A percentile compares a stretch with the other conserved stretches of the same genome.
phyloP scores from a whole-genome alignment of 495 filamentous ascomycete species.

The Sphaerosporella brunnea region DNA sequence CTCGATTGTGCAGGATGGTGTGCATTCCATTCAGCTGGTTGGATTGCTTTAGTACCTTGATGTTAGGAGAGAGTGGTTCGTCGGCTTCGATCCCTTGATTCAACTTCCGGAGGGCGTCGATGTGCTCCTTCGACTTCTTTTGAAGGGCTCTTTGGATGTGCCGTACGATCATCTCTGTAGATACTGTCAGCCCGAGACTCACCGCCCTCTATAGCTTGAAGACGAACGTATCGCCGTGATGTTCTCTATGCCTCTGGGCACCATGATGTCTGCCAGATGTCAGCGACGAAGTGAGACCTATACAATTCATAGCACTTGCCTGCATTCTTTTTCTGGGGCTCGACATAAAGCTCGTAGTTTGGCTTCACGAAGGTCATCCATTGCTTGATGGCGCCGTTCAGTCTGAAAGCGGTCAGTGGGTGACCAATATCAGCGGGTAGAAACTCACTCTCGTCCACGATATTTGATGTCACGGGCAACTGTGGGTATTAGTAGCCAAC shows the following conservation, averaged over 20 bases:
- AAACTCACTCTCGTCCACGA: constrained; percentile 23
- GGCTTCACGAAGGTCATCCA: constrained; percentile 95
- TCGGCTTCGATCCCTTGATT: constrained; percentile 45
- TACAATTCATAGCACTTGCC: constrained; percentile 28
- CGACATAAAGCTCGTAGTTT: constrained; percentile 76
- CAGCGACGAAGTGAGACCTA: constrained; percentile 1
- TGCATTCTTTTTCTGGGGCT: constrained; percentile 72
- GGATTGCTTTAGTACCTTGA: constrained; percentile 52
- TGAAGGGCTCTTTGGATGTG: constrained; percentile 68
- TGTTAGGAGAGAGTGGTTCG: constrained; percentile 53
- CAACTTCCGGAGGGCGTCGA: constrained; percentile 52
- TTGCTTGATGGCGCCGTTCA: constrained; percentile 93
- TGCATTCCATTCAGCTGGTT: constrained; percentile 71
- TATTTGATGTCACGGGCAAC: constrained; percentile 26
- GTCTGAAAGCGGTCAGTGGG: constrained; percentile 18
- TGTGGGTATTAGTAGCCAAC: constrained; percentile 7
- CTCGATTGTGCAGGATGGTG: constrained; percentile 69
- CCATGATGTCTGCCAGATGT: constrained; percentile 56
- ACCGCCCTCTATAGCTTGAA: not conserved
- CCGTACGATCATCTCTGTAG: constrained; percentile 66
- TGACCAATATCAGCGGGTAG: not conserved
- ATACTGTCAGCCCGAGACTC: constrained; percentile 21
- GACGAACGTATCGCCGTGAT: constrained; percentile 66
- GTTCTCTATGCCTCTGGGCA: constrained; percentile 87
- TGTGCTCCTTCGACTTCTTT: constrained; percentile 72